A percentile compares a stretch with the other conserved stretches of the same genome.
phyloP scores from a whole-genome alignment of 2,329 filamentous ascomycete species.

The Aureobasidium sp. region DNA sequence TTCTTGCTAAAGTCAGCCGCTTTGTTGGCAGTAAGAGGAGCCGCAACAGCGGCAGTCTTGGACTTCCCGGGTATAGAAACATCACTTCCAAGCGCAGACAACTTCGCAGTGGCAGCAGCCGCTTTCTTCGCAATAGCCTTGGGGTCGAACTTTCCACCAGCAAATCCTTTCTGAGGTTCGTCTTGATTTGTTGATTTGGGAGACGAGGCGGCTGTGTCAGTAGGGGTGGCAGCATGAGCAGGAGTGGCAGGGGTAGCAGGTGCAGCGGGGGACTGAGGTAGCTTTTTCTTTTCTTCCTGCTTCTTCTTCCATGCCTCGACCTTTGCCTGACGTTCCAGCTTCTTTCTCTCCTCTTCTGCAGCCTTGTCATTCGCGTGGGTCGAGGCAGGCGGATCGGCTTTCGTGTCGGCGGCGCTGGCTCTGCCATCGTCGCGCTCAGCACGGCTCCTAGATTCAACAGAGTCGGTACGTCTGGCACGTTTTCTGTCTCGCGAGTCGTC shows the following conservation, averaged over 20 bases:
- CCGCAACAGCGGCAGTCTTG: constrained; percentile 37
- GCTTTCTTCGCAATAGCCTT: constrained; percentile 80
- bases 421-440: constrained; percentile 51
- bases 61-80: constrained; percentile 43
- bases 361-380: constrained; percentile 38
- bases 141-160: constrained; percentile 71
- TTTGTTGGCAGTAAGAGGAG: constrained; percentile 33
- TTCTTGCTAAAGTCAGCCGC: constrained; percentile 19
- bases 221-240: constrained; percentile 21
- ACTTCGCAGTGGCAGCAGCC: constrained; percentile 47
- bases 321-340: constrained; percentile 63
- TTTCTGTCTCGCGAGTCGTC: constrained; percentile 65
- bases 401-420: constrained; percentile 43
- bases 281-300: constrained; percentile 66
- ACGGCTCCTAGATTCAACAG: constrained; percentile 62
- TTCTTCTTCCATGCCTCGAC: constrained; percentile 90
- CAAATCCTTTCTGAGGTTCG: constrained; percentile 54
- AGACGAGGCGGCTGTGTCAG: constrained; percentile 16
- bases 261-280: constrained; percentile 31
- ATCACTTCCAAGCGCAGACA: constrained; percentile 49
- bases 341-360: constrained; percentile 60
- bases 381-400: constrained; percentile 24
- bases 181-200: constrained; percentile 16
- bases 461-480: constrained; percentile 59
- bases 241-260: constrained; percentile 15